Evolutionary conservation across 805 yeast genomes (phyloP).

Genomic region (Brettanomyces naardenensis): DNA sequence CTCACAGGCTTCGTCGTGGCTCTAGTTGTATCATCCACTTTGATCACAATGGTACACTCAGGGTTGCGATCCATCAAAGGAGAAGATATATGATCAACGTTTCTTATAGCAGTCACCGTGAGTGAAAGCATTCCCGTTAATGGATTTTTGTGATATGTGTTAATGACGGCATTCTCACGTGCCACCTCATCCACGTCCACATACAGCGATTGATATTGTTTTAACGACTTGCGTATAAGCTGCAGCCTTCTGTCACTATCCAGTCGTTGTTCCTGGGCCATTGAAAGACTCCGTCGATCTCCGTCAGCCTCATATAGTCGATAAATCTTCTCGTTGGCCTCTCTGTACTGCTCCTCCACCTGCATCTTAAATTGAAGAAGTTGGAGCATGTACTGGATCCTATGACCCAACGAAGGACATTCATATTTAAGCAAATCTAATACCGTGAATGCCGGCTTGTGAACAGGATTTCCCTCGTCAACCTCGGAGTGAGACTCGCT

Average conservation of each 20-base stretch:
- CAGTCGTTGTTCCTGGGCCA: conserved; percentile 79
- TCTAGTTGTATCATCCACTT: conserved; percentile 79
- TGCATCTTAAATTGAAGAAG: conserved; percentile 89
- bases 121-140: conserved; percentile 73
- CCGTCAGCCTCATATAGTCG: conserved; percentile 86
- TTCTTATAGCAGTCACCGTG: conserved; percentile 70
- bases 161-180: conserved; percentile 56
- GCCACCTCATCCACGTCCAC: conserved; percentile 61
- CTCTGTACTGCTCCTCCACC: conserved; percentile 88
- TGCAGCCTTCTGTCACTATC: conserved; percentile 85
- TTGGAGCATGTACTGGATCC: conserved; percentile 92
- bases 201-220: conserved; percentile 84
- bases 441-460: conserved; percentile 48
- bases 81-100: conserved; percentile 87
- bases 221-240: conserved; percentile 72
- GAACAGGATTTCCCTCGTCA: conserved; percentile 4
- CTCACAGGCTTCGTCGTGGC: conserved; percentile 71
- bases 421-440: conserved; percentile 85
- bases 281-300: conserved; percentile 74
- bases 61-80: conserved; percentile 73
- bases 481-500: neutral
- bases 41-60: conserved; percentile 69
- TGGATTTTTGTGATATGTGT: conserved; percentile 74
- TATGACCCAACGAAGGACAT: conserved; percentile 89
- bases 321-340: conserved; percentile 84